These are phyloP conservation scores for Massarina eburnea DNA, from an alignment of 2,329 filamentous ascomycete species.

Conservation along the genomic window DNA sequence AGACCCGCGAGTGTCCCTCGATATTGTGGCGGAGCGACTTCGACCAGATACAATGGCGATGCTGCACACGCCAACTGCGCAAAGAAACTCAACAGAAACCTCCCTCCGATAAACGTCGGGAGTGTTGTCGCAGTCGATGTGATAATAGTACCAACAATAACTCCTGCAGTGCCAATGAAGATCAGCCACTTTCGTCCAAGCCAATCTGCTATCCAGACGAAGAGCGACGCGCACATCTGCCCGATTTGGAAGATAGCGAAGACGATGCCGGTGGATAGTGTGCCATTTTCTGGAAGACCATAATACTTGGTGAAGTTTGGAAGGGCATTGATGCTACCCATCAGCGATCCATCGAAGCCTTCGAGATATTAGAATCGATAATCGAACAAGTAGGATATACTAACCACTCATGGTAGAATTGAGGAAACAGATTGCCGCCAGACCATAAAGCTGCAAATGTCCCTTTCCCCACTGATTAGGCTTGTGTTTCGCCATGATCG, in stretches of 20 bases:
- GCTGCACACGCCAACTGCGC: conserved; percentile 37
- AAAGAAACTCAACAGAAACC: conserved; percentile 27
- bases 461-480: conserved; percentile 28
- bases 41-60: conserved; percentile 25
- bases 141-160: conserved; percentile 24
- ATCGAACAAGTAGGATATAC: not conserved
- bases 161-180: conserved; percentile 42
- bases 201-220: conserved; percentile 50
- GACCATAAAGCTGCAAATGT: conserved; percentile 22
- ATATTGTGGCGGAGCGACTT: conserved; percentile 30
- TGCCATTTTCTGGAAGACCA: conserved; percentile 36
- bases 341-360: conserved; percentile 48
- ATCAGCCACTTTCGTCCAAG: conserved; percentile 48
- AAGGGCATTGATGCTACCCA: conserved; percentile 50
- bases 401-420: conserved; percentile 46
- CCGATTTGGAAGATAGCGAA: conserved; percentile 48
- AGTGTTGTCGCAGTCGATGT: conserved; percentile 23
- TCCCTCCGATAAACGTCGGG: conserved; percentile 26
- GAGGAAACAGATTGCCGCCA: conserved; percentile 38
- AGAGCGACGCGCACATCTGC: conserved; percentile 48
- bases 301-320: conserved; percentile 48
- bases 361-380: not conserved
- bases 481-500: conserved; percentile 23
- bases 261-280: conserved; percentile 47
- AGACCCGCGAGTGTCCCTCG: conserved; percentile 30